phyloP scores from a whole-genome alignment of 164 flowering plant genomes.

The Litsea cubeba region DNA sequence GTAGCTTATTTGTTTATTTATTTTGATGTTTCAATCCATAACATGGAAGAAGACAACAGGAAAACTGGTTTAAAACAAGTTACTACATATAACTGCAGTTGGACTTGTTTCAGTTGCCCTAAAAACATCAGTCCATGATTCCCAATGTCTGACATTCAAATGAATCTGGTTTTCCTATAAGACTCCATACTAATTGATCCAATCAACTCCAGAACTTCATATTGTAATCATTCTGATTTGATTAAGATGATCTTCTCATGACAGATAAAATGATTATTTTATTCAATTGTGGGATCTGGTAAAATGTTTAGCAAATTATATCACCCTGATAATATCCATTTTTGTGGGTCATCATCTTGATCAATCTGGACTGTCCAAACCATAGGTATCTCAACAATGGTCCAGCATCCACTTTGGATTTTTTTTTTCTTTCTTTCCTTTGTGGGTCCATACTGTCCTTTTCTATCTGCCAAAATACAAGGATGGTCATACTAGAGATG shows the following conservation, averaged over 20 bases:
- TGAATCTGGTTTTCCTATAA: not conserved
- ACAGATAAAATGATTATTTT: not conserved
- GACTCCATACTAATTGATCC: not conserved
- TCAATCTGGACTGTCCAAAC: too few relatives aligned
- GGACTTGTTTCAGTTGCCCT: not conserved
- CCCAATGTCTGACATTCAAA: not conserved
- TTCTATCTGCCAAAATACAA: too few relatives aligned
- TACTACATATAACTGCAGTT: not conserved
- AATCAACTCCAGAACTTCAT: not conserved
- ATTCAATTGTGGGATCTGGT: too few relatives aligned
- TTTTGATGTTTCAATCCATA: not conserved
- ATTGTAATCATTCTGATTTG: not conserved
- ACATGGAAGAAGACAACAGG: not conserved
- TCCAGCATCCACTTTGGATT: too few relatives aligned
- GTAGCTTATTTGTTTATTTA: too few relatives aligned
- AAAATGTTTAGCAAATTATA: too few relatives aligned
- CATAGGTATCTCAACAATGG: too few relatives aligned
- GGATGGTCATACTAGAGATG: too few relatives aligned
- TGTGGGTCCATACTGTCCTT: too few relatives aligned
- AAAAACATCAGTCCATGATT: not conserved
- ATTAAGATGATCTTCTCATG: conserved; percentile 1
- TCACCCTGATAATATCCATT: too few relatives aligned
- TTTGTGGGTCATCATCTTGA: too few relatives aligned
- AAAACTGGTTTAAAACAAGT: not conserved
- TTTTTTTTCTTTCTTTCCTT: too few relatives aligned